Conservation (phyloP, 352 stramenopile species). For the Pseudoperonospora humuli region DNA sequence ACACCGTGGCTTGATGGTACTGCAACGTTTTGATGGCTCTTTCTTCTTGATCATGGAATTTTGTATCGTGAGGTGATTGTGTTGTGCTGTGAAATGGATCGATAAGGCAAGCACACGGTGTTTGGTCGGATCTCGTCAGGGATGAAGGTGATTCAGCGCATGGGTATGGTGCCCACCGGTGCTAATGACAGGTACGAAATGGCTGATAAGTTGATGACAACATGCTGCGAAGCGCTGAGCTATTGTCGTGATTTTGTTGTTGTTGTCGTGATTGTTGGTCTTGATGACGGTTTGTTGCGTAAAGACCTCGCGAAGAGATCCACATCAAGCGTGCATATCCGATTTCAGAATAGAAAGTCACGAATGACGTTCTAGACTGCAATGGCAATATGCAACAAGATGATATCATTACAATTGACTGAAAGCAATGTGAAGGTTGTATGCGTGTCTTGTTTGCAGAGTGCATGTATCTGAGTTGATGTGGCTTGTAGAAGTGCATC, state of each 20-base stretch:
- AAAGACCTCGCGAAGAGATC: constrained; percentile 74
- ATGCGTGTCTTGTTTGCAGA: too few relatives aligned
- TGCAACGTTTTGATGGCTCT: neutral
- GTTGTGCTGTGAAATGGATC: neutral
- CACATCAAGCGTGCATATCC: constrained; percentile 62
- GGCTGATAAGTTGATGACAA: neutral
- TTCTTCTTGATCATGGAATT: neutral
- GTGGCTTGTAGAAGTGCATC: too few relatives aligned
- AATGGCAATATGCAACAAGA: neutral
- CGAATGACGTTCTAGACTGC: neutral
- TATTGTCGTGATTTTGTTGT: neutral
- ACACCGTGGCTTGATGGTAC: constrained; percentile 91
- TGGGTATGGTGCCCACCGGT: constrained; percentile 85
- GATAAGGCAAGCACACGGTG: constrained; percentile 88
- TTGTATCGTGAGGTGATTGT: constrained; percentile 1
- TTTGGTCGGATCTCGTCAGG: constrained; percentile 88
- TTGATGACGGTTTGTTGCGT: neutral
- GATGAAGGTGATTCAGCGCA: constrained; percentile 91
- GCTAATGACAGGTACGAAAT: constrained; percentile 68
- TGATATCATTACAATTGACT: neutral
- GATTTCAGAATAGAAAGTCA: constrained; percentile 34
- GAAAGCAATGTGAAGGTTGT: too few relatives aligned
- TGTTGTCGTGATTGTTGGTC: constrained; percentile 1
- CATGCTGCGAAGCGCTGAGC: neutral
- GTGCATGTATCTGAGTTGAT: too few relatives aligned